Base-by-base conservation (phyloP, 2,329 filamentous ascomycete species). In the Hymenoscyphus repandus region DNA sequence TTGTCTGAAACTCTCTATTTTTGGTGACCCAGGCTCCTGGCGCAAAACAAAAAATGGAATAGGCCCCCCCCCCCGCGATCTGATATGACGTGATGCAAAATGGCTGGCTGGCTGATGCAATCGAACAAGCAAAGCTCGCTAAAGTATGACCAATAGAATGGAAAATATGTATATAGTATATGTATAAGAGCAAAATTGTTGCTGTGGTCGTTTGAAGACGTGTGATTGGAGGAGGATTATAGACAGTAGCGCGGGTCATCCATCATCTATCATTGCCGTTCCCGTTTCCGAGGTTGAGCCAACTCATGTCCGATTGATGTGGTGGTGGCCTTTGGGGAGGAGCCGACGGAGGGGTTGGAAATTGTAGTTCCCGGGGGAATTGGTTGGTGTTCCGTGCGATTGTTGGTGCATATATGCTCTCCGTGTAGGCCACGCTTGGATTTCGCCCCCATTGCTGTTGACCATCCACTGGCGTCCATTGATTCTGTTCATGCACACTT, bases 271-370 rank as follows among this genome's bases (percentile, higher is more conserved):
- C 38, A 20, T 40, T n/a, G 13, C 5, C 7, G 18, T 18, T 31
- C 9, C 39, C 41, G 31, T 44, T 37, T 15, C 82, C 83, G 15
- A 90, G 74, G 63, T 90, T 90, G 56, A 91, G 70, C 87, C 87
- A 91, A 69, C 85, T 88, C 84, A 90, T 88, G 66, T 90, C 87
- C 45, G 76, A 77, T 11, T 77, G 75, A 15, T 46, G 40, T 17
- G 45, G 37, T 30, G 49, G 49, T 7, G 42, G 18, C n/a, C 48
- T 52, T 39, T 37, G 49, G 43, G 32, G 53, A 41, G 51, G 49
- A 12, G 48, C 15, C 5, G 50, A 46, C 20, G 58, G 56, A 33
- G 48, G 50, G 53, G 58, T 33, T 42, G 53, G 53, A 36, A 60
- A 56, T 27, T 51, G 52, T 27, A 54, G 37, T 41, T 55, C 49